A percentile compares a stretch with the other conserved stretches of the same genome.
These are phyloP conservation scores for Neophaeococcomyces mojaviensis DNA, from an alignment of 2,329 filamentous ascomycete genomes.

Conservation along the genomic window DNA sequence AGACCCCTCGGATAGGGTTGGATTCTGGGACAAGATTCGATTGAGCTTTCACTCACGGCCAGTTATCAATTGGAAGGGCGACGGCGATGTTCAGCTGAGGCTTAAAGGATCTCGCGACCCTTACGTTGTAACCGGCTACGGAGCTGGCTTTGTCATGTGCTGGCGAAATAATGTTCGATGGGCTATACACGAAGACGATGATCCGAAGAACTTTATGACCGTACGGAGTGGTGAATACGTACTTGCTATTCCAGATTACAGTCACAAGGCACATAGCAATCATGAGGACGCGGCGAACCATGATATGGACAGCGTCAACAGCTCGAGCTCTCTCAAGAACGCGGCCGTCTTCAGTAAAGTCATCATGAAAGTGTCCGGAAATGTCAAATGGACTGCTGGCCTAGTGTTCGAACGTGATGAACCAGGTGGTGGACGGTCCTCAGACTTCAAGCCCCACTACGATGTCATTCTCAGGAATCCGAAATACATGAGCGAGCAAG, in stretches of 20 bases:
- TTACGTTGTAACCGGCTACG: conserved; percentile 84
- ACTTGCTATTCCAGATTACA: conserved; percentile 88
- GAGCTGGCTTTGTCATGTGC: conserved; percentile 95
- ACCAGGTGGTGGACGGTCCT: conserved; percentile 63
- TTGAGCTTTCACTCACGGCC: conserved; percentile 90
- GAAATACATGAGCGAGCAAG: conserved; percentile 54
- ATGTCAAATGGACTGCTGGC: conserved; percentile 85
- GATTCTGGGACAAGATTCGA: conserved; percentile 98
- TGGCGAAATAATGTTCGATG: conserved; percentile 92
- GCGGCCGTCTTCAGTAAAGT: conserved; percentile 95
- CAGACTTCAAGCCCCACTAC: conserved; percentile 88
- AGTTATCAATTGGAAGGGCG: conserved; percentile 83
- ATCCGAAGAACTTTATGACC: conserved; percentile 89
- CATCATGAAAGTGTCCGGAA: conserved; percentile 95
- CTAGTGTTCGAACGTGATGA: conserved; percentile 86
- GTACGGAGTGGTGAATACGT: conserved; percentile 95
- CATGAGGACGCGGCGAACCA: conserved; percentile 30
- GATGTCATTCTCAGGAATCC: conserved; percentile 80
- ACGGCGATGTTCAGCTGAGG: conserved; percentile 88
- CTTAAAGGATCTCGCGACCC: conserved; percentile 88
- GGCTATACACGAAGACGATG: conserved; percentile 74
- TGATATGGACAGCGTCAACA: conserved; percentile 54
- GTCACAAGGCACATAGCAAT: conserved; percentile 70
- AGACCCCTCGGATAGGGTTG: conserved; percentile 85
- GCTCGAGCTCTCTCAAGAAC: conserved; percentile 59